These are phyloP conservation scores for Stephania yunnanensis DNA, from an alignment of 164 flowering plant genomes.

Conservation along the genomic window DNA sequence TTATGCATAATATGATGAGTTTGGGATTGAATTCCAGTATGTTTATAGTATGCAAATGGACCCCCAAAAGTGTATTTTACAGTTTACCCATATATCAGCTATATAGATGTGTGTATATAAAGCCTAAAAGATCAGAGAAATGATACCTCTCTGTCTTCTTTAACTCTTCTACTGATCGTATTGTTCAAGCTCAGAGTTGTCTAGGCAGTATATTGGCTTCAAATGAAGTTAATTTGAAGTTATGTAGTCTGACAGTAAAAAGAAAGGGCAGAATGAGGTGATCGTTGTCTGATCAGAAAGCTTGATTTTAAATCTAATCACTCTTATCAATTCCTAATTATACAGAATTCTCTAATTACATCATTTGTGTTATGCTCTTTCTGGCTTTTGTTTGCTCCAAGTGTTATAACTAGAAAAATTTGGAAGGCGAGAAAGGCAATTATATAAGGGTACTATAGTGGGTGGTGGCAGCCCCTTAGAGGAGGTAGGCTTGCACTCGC, in stretches of 20 bases:
- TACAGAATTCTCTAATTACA: too few species aligned
- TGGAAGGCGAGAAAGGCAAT: too few species aligned
- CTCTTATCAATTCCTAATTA: not conserved
- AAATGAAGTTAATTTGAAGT: not conserved
- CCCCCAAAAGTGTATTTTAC: not conserved
- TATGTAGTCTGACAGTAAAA: not conserved
- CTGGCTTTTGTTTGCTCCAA: too few species aligned
- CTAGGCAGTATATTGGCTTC: not conserved
- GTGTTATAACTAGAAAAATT: too few species aligned
- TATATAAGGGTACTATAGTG: too few species aligned
- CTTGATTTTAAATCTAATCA: not conserved
- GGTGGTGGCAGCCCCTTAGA: too few species aligned
- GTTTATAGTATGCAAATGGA: conserved; percentile 1
- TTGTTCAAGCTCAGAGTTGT: not conserved
- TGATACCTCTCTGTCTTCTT: not conserved
- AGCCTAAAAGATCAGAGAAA: not conserved
- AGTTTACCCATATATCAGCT: not conserved
- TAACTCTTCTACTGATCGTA: not conserved
- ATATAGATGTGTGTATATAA: not conserved
- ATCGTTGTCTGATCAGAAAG: not conserved
- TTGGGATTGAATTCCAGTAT: not conserved
- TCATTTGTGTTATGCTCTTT: too few species aligned
- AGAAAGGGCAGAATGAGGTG: not conserved
- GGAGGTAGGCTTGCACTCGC: too few species aligned
- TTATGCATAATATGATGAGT: not conserved